Conservation (phyloP, 371 early-diverging fungal species). For the Choanephora cucurbitarum region DNA sequence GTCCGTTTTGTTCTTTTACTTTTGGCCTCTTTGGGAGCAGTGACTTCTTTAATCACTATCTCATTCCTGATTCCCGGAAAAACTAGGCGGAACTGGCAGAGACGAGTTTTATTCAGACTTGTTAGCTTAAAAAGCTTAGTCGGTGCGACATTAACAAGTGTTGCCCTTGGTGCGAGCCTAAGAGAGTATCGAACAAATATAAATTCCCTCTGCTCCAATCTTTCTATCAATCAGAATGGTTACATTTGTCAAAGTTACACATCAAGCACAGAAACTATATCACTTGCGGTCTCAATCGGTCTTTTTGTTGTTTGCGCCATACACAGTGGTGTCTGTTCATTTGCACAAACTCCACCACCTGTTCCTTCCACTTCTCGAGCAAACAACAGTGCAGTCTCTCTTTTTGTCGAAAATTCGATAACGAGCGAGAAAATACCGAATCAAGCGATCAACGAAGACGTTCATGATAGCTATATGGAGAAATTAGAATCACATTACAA, state of each 20-base stretch:
- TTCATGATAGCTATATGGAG: not conserved
- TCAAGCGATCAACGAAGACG: not conserved
- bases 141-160: constrained; percentile 3
- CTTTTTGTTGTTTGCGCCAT: constrained; percentile 12
- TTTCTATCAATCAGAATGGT: not conserved
- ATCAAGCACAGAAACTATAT: constrained; percentile 12
- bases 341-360: not conserved
- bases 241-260: constrained; percentile 15
- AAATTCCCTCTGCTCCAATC: no score
- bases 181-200: constrained; percentile 7
- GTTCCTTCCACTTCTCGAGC: not conserved
- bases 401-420: not conserved
- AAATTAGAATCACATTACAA: not conserved
- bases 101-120: constrained; percentile 9
- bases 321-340: constrained; percentile 2
- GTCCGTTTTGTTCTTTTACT: constrained; percentile 17
- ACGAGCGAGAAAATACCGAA: not conserved
- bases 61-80: constrained; percentile 14
- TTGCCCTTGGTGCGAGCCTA: constrained; percentile 13
- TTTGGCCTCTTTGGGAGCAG: constrained; percentile 12
- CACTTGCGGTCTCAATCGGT: constrained; percentile 15
- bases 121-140: constrained; percentile 7
- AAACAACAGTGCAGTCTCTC: not conserved
- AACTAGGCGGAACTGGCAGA: constrained; percentile 12
- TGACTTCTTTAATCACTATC: constrained; percentile 5